A percentile compares a stretch with the other conserved stretches of the same genome.
Conservation (phyloP, 352 stramenopile species). For the Plasmopara muralis region DNA sequence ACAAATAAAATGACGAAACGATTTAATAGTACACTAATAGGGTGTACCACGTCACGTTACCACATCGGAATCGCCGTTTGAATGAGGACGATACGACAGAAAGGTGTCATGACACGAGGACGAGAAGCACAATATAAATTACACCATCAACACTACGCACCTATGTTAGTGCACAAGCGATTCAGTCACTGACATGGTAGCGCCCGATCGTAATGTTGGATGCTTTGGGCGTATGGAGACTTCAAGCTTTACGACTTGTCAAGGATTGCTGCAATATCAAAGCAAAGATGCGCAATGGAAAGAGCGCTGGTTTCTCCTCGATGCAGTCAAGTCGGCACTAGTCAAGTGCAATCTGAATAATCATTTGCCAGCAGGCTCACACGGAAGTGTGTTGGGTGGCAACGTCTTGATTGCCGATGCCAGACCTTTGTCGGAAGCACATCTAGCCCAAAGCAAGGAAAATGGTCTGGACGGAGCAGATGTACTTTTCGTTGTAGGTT, state of each 20-base stretch:
- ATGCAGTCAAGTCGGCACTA: constrained; percentile 32
- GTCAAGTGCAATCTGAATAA: constrained; percentile 39
- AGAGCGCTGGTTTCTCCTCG: constrained; percentile 64
- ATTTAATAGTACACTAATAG: too few species aligned
- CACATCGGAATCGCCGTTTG: too few species aligned
- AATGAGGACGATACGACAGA: too few species aligned
- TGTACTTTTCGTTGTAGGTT: constrained; percentile 4
- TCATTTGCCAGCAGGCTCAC: constrained; percentile 25
- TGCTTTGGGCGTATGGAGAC: constrained; percentile 20
- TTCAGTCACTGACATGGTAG: constrained; percentile 11
- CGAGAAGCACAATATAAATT: constrained; percentile 1
- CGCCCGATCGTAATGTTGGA: constrained; percentile 11
- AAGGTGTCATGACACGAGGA: constrained; percentile 7
- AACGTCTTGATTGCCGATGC: constrained; percentile 30
- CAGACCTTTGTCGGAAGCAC: constrained; percentile 15
- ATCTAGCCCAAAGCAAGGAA: neutral
- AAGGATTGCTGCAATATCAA: constrained; percentile 50
- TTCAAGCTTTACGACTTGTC: constrained; percentile 21
- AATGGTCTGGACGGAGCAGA: neutral
- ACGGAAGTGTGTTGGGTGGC: constrained; percentile 27
- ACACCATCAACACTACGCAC: neutral
- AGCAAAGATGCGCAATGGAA: constrained; percentile 45
- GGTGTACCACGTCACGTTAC: too few species aligned
- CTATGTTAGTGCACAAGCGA: constrained; percentile 1
- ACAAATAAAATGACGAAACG: too few species aligned